Conservation (phyloP, 106 monocot genomes). For the Triglochin maritima region DNA sequence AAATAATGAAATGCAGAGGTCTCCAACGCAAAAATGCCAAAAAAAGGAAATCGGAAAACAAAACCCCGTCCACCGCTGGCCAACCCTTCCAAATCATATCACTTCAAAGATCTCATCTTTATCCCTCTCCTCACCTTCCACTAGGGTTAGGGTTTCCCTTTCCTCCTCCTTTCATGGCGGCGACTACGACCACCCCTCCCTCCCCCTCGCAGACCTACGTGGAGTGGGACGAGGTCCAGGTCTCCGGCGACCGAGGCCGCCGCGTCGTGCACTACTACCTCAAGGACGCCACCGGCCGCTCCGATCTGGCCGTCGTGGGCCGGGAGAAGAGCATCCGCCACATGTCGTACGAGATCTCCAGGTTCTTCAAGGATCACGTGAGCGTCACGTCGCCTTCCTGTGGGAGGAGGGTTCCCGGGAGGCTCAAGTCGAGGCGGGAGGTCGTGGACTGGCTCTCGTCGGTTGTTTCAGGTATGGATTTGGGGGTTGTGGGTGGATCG, state of each 20-base stretch:
- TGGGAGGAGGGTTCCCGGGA: background rate
- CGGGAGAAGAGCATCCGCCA: conserved; percentile 74
- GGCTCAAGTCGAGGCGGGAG: conserved; percentile 54
- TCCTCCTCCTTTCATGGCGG: background rate
- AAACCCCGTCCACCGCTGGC: too few species aligned
- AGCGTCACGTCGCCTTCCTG: background rate
- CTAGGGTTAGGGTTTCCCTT: too few species aligned
- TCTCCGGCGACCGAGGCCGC: conserved; percentile 69
- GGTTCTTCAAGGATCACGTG: conserved; percentile 18
- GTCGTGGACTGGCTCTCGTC: conserved; percentile 81
- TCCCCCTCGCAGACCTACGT: conserved; percentile 7
- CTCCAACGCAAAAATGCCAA: too few species aligned
- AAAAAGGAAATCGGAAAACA: too few species aligned
- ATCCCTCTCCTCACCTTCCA: too few species aligned
- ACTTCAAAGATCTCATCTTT: too few species aligned
- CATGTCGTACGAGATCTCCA: conserved; percentile 51
- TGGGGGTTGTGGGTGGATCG: too few species aligned
- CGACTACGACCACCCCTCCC: background rate
- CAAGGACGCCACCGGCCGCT: conserved; percentile 22
- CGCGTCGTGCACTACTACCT: conserved; percentile 73
- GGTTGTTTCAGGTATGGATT: conserved; percentile 49
- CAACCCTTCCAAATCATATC: too few species aligned
- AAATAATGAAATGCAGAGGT: too few species aligned
- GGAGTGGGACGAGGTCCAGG: conserved; percentile 65
- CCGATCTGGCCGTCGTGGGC: conserved; percentile 77